Base-by-base conservation (phyloP, 352 stramenopile species). In the Pythium pyrilobum region DNA sequence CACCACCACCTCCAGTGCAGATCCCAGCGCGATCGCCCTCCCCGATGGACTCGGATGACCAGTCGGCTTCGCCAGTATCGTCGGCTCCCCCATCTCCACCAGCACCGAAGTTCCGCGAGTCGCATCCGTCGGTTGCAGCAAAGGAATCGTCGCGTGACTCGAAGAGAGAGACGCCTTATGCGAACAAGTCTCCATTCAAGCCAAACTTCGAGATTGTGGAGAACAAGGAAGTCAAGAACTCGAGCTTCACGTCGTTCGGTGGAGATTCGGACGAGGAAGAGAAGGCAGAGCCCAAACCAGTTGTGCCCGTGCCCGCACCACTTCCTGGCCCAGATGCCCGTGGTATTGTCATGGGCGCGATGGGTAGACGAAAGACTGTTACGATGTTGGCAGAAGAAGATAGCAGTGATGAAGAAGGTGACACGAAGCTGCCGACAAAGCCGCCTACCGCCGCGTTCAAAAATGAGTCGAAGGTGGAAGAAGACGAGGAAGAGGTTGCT, bases 221-320 rank as follows among this genome's bases (percentile, higher is more conserved):
- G 31, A 36, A 69, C 58, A 34, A 59, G 51, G 58, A 81, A 47
- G 64, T 74, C 18, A 89, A 85, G 42, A 73, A 74, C 25, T 70
- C 73, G 45, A 95, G 85, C 51, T 95, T 95, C 37, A 91, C 74
- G 20, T 95, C 85, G 24, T 95, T 95, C 60, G 82, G 80, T 41
- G 65, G 62, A 41, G 79, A 90, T 38, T 92, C 81, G 21, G 85
- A 95, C 47, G 80, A 91, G 56, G 81, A 91, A 50, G 72, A 75
- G 2, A 92, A 92, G 59, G 65, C 67, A 4, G 77, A 91, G 41
- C 79, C 72, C 8, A 78, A 87, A 36, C 69, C 76, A 44, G 54
- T 65, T 13, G 50, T 64, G 7, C 61, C 55, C 3, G 61, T 77
- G n/a, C 73, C 74, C 9, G 64, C 71, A 6, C 74, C 56, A n/a